phyloP scores from a whole-genome alignment of 805 yeast species.

The Saccharomycopsis lassenensis region DNA sequence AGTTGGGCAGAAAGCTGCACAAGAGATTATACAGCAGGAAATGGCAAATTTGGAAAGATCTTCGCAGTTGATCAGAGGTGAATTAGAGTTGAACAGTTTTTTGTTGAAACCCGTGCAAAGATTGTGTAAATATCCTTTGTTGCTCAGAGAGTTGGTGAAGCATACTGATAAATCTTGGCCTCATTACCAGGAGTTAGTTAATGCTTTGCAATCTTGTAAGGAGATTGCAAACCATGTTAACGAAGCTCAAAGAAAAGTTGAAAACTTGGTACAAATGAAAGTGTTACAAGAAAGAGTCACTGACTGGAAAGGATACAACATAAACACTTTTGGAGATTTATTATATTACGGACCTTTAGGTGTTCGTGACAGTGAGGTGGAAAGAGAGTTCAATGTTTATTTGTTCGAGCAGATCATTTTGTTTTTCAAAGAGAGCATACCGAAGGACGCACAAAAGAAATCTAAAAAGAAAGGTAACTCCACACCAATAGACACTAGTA shows the following conservation, averaged over 20 bases:
- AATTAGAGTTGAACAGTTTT: constrained; percentile 81
- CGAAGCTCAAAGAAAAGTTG: constrained; percentile 88
- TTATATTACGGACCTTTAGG: constrained; percentile 62
- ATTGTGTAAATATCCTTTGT: constrained; percentile 86
- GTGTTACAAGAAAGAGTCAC: constrained; percentile 63
- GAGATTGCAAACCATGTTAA: constrained; percentile 82
- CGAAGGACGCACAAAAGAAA: constrained; percentile 31
- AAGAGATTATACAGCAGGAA: constrained; percentile 53
- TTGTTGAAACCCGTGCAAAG: constrained; percentile 92
- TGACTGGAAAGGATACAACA: constrained; percentile 88
- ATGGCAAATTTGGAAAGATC: constrained; percentile 45
- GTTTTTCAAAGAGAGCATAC: constrained; percentile 48
- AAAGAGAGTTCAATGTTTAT: constrained; percentile 82
- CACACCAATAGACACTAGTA: constrained; percentile 21
- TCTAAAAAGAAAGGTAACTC: constrained; percentile 33
- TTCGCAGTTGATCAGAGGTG: constrained; percentile 60
- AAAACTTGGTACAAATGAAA: constrained; percentile 62
- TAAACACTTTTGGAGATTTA: constrained; percentile 75
- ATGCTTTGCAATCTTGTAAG: constrained; percentile 64
- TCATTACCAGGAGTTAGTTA: constrained; percentile 52
- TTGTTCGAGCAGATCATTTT: constrained; percentile 65
- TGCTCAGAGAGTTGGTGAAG: constrained; percentile 66
- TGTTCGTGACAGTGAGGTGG: constrained; percentile 58
- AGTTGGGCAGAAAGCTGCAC: constrained; percentile 76
- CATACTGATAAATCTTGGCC: constrained; percentile 42